Conservation (phyloP, 2,329 filamentous ascomycete genomes). For the Mycosphaerella sp. region DNA sequence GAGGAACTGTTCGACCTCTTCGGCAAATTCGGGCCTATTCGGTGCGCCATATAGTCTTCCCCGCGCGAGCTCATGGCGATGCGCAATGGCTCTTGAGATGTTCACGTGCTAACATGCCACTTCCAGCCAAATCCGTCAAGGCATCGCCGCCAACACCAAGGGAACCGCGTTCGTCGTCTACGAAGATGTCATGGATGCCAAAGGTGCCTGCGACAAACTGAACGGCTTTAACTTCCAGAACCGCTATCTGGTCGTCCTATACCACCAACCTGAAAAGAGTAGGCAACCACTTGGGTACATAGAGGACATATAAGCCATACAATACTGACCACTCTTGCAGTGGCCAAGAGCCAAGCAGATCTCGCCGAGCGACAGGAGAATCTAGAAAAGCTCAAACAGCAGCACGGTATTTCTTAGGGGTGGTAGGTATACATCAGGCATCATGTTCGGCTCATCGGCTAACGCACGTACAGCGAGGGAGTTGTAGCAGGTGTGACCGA, state of each 20-base stretch:
- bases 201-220: slow-evolving; percentile 97
- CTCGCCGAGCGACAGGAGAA: slow-evolving; percentile 90
- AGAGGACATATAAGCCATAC: background rate
- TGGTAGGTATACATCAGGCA: background rate
- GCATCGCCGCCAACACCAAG: slow-evolving; percentile 94
- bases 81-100: slow-evolving; percentile 1
- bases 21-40: slow-evolving; percentile 92
- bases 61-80: slow-evolving; percentile 2
- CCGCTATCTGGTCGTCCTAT: slow-evolving; percentile 88
- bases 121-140: slow-evolving; percentile 89
- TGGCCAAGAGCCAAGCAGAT: slow-evolving; percentile 66
- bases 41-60: slow-evolving; percentile 52
- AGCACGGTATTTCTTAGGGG: slow-evolving; percentile 92
- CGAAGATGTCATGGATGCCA: slow-evolving; percentile 98
- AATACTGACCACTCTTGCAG: slow-evolving; percentile 12
- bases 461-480: slow-evolving; percentile 23
- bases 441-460: background rate
- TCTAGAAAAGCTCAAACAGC: slow-evolving; percentile 95
- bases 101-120: slow-evolving; percentile 8
- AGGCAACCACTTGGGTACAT: background rate
- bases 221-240: slow-evolving; percentile 99
- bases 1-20: slow-evolving; percentile 99
- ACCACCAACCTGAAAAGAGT: slow-evolving; percentile 48
- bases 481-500: slow-evolving; percentile 29
- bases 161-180: slow-evolving; percentile 99